Conservation (phyloP, 345 rosid genomes). For the Eucalyptus pumila region DNA sequence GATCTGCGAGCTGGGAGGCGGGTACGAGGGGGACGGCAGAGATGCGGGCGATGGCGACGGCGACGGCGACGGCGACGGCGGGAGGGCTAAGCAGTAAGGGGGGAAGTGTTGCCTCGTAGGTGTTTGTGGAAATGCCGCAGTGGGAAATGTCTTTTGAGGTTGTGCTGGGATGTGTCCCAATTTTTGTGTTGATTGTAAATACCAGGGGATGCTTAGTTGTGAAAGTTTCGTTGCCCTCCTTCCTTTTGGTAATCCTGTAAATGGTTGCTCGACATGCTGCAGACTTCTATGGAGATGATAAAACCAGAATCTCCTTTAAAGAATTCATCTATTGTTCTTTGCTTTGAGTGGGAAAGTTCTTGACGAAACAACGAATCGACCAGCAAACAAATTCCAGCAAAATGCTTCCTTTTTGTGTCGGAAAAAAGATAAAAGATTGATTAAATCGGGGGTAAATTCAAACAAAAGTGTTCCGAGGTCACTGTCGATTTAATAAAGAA, state of each 20-base stretch:
- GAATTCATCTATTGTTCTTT: background rate
- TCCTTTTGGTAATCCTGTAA: background rate
- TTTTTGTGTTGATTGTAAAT: background rate
- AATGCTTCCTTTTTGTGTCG: background rate
- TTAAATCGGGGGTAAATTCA: background rate
- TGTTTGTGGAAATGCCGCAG: background rate
- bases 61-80: background rate
- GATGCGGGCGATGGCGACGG: background rate
- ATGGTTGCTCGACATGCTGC: background rate
- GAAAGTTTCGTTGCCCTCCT: background rate
- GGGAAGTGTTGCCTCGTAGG: background rate
- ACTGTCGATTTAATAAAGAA: background rate
- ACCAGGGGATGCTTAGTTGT: background rate
- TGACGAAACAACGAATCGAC: background rate
- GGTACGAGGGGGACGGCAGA: constrained; percentile 67
- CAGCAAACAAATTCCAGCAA: background rate
- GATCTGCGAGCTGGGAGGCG: constrained; percentile 74
- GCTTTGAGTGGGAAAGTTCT: background rate
- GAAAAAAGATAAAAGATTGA: background rate
- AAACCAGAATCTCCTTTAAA: background rate
- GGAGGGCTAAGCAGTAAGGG: background rate
- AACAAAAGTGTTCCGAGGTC: background rate
- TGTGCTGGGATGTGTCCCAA: background rate
- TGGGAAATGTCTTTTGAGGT: background rate
- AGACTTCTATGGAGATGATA: background rate